These are phyloP conservation scores for Athelia sp. DNA, from an alignment of 1,284 basidiomycete species.

Conservation along the genomic window DNA sequence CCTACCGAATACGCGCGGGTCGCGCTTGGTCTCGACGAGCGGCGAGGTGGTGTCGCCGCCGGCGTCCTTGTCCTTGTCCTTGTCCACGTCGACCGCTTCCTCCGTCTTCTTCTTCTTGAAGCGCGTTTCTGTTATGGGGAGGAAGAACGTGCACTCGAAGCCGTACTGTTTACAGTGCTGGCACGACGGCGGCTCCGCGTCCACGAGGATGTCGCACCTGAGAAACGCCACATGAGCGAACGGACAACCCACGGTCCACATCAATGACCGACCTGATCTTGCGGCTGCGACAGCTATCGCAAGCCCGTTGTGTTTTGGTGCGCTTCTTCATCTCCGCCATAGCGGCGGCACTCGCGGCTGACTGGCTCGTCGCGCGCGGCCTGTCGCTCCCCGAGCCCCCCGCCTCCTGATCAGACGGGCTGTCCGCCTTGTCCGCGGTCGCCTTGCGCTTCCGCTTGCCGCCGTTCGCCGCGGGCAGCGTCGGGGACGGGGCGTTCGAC, in stretches of 20 bases:
- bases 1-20: constrained; percentile 61
- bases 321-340: constrained; percentile 72
- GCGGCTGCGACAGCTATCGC: constrained; percentile 87
- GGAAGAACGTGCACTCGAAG: constrained; percentile 93
- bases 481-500: constrained; percentile 26
- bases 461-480: constrained; percentile 17
- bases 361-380: constrained; percentile 25
- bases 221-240: neutral
- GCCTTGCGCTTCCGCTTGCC: constrained; percentile 68
- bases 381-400: constrained; percentile 45
- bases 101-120: constrained; percentile 92
- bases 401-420: constrained; percentile 54
- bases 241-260: neutral
- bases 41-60: constrained; percentile 27
- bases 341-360: constrained; percentile 21
- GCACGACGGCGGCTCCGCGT: constrained; percentile 72
- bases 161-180: constrained; percentile 87
- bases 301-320: constrained; percentile 87
- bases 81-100: constrained; percentile 55
- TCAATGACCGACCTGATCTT: constrained; percentile 70
- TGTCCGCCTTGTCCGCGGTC: constrained; percentile 31
- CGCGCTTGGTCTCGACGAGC: constrained; percentile 34
- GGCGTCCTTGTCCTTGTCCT: constrained; percentile 25
- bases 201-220: constrained; percentile 75
- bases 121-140: constrained; percentile 96